A percentile compares a stretch with the other conserved stretches of the same genome.
Conservation (phyloP, 106 monocot genomes). For the Gastrodia elata region DNA sequence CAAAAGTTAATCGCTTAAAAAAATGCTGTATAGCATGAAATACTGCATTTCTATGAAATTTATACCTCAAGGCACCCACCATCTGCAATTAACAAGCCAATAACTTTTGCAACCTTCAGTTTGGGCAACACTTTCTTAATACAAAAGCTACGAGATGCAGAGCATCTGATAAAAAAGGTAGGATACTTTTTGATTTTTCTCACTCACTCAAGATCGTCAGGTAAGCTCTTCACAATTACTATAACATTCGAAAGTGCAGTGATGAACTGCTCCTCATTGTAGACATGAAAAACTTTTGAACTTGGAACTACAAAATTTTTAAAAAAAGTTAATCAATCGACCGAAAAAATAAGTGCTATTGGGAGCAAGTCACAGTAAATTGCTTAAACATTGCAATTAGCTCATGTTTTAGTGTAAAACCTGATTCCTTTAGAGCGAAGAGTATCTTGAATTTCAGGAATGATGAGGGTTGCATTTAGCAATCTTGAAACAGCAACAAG, state of each 20-base stretch:
- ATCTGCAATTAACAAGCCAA: conserved; percentile 53
- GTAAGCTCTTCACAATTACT: conserved; percentile 63
- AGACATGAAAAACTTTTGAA: conserved; percentile 93
- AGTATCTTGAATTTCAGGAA: conserved; percentile 84
- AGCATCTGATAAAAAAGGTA: conserved; percentile 40
- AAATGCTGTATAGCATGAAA: not conserved
- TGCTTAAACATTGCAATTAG: not conserved
- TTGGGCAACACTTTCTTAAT: conserved; percentile 60
- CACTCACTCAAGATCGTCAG: conserved; percentile 49
- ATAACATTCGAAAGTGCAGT: conserved; percentile 67
- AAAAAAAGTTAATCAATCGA: not conserved
- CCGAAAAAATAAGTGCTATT: not conserved
- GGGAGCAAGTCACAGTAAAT: not conserved
- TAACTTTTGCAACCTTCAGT: conserved; percentile 62
- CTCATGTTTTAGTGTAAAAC: conserved; percentile 13
- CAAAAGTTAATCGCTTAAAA: not conserved
- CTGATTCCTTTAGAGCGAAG: conserved; percentile 75
- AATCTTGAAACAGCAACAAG: conserved; percentile 73
- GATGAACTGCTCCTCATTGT: conserved; percentile 81
- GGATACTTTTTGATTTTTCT: conserved; percentile 74
- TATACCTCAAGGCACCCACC: conserved; percentile 90
- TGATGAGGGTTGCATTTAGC: conserved; percentile 86
- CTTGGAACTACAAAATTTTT: conserved; percentile 40
- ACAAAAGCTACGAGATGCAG: conserved; percentile 51
- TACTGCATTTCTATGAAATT: conserved; percentile 6